These are phyloP conservation scores for Inga leiocalycina DNA, from an alignment of 306 rosid genomes.

Conservation along the genomic window DNA sequence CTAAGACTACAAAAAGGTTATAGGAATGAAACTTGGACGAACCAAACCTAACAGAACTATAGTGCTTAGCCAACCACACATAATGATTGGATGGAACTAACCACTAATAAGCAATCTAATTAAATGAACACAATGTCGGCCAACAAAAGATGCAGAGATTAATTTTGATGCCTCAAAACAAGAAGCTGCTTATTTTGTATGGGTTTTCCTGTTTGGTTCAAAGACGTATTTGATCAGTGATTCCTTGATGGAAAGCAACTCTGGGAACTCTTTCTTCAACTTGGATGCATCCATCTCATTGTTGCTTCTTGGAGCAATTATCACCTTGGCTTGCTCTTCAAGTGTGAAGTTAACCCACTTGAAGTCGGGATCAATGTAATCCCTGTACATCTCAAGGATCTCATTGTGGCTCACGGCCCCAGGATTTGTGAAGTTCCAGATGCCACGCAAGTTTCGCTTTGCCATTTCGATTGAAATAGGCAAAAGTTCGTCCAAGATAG, in stretches of 20 bases:
- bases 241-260: conserved; percentile 80
- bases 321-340: conserved; percentile 94
- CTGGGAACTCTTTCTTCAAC: conserved; percentile 81
- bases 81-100: conserved; percentile 26
- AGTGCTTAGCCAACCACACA: conserved; percentile 22
- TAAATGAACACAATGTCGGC: conserved; percentile 11
- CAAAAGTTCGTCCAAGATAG: conserved; percentile 83
- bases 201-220: conserved; percentile 69
- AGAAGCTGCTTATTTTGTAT: conserved; percentile 36
- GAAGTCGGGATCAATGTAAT: conserved; percentile 70
- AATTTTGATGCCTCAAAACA: conserved; percentile 10
- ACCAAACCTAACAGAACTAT: conserved; percentile 23
- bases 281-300: conserved; percentile 90
- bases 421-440: conserved; percentile 93
- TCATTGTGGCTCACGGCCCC: conserved; percentile 90
- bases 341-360: conserved; percentile 77
- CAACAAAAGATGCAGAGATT: conserved; percentile 31
- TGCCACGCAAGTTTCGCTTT: conserved; percentile 79
- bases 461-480: conserved; percentile 92
- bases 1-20: conserved; percentile 32
- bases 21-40: conserved; percentile 17
- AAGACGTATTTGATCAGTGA: conserved; percentile 74
- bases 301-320: conserved; percentile 87
- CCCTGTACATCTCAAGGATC: conserved; percentile 82
- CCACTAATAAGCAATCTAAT: conserved; percentile 29